Evolutionary conservation across 2,329 filamentous ascomycete species (phyloP).

Genomic region (Calonectria honghensis): DNA sequence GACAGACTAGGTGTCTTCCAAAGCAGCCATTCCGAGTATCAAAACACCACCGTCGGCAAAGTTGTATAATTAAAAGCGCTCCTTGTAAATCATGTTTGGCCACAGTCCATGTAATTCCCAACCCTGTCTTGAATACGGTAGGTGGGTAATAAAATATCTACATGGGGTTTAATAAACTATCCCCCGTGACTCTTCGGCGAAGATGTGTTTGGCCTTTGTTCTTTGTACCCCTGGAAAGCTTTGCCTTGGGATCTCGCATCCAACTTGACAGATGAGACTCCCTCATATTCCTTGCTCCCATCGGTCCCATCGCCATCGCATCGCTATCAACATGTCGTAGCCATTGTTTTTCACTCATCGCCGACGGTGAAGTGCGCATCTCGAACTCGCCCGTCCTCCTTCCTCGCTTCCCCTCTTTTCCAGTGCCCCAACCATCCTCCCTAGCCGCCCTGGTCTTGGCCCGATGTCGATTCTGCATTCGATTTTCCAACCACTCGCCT

Average conservation of each 20-base stretch:
- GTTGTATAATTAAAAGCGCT: too few species aligned
- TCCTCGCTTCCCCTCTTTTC: neutral
- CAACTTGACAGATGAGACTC: neutral
- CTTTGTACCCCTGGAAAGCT: neutral
- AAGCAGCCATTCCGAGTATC: too few species aligned
- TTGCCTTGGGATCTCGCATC: neutral
- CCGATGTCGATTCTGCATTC: neutral
- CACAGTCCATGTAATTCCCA: too few species aligned
- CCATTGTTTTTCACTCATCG: conserved; percentile 2
- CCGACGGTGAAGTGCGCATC: neutral
- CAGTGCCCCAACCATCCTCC: neutral
- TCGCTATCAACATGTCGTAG: neutral
- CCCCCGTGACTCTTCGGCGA: neutral
- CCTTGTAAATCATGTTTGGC: too few species aligned
- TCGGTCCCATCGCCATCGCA: neutral
- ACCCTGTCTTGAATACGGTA: neutral
- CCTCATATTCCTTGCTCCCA: neutral
- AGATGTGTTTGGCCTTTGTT: neutral
- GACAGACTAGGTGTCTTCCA: too few species aligned
- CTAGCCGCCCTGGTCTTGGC: neutral
- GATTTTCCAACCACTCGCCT: neutral
- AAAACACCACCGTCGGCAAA: too few species aligned
- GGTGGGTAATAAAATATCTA: neutral
- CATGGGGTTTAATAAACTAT: neutral
- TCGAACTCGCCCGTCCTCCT: neutral